Percentiles rank a stretch among this genome's conserved stretches.
phyloP scores from a whole-genome alignment of 352 stramenopile species.

The Phytopythium ostracodes region DNA sequence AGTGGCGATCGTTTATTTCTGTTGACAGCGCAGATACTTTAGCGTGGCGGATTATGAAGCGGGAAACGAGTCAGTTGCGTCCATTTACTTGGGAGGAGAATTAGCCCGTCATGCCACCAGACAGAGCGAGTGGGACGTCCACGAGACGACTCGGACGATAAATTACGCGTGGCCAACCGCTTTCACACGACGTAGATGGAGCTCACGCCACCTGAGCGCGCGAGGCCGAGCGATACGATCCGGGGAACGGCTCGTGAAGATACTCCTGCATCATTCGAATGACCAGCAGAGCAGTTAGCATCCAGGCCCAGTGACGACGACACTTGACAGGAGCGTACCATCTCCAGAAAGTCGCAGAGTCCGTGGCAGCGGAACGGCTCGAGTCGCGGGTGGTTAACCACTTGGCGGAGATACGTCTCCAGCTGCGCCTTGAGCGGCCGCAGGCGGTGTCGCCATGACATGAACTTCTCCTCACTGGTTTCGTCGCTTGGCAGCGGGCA shows the following conservation, averaged over 20 bases:
- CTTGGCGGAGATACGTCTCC: constrained; percentile 52
- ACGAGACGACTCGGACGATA: not conserved
- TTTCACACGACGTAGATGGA: not conserved
- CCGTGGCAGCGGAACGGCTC: constrained; percentile 50
- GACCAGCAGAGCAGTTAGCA: not conserved
- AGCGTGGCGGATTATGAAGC: not conserved
- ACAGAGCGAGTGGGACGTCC: not conserved
- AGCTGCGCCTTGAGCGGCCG: constrained; percentile 64
- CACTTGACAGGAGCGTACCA: constrained; percentile 24
- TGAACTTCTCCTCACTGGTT: constrained; percentile 22
- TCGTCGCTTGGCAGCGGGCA: constrained; percentile 52
- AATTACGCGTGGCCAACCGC: constrained; percentile 3
- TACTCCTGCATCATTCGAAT: constrained; percentile 41
- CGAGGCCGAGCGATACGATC: constrained; percentile 44
- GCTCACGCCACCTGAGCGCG: constrained; percentile 2
- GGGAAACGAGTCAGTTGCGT: not conserved
- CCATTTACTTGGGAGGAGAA: not conserved
- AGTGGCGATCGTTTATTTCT: not conserved
- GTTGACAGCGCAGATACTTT: not conserved
- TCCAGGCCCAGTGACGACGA: not conserved
- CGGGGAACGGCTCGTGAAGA: constrained; percentile 36
- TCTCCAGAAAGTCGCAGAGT: constrained; percentile 72
- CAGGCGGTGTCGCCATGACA: constrained; percentile 57
- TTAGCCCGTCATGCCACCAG: not conserved
- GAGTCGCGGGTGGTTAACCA: constrained; percentile 44